Base-by-base conservation (phyloP, 805 yeast species). In the Blastobotrys parvus region DNA sequence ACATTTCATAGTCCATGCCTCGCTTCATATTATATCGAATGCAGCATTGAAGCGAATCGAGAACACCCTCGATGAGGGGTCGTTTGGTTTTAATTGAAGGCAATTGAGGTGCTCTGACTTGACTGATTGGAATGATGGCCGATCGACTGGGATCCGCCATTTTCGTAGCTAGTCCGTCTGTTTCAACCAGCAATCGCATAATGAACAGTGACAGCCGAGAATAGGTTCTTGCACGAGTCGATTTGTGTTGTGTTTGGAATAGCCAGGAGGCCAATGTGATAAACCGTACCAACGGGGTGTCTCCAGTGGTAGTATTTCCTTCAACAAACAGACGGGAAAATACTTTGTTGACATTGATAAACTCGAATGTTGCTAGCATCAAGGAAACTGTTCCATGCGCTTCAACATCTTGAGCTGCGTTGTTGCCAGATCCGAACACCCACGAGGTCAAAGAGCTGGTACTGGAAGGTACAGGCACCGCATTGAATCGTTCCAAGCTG, bases 331-430 rank as follows among this genome's bases (percentile, higher is more conserved):
- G 45, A 22, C 54, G 42, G 4, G 61, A 51, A 46, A 65, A 67
- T 31, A 56, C 52, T 19, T 57, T 55, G 49, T 67, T 67, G 29
- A 59, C 59, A n/a, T 52, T 52, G 3, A 55, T 49, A 38, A 67
- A 66, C 42, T 63, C 65, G 44, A 62, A 58, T 16, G 60, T 48
- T 6, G 52, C 64, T 38, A 52, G 55, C 21, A 48, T 44, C 18
- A 42, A 42, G 35, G 51, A 52, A 23, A 49, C 45, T 8, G 52
- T 51, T 13, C 41, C 41, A 34, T 51, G 47, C 1, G 57, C 56
- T 10, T 43, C 23, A 1, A 33, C 20, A 11, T 20, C 38, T 11
- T 32, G 27, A n/a, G 15, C 33, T 11, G 15, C 25, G 2, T 40
- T 17, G 8, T 16, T n/a, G 4, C 23, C 34, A n/a, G 23, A 7